Evolutionary conservation across 139 green algal genomes (phyloP).

Genomic region (Diplosphaera chodatii): DNA sequence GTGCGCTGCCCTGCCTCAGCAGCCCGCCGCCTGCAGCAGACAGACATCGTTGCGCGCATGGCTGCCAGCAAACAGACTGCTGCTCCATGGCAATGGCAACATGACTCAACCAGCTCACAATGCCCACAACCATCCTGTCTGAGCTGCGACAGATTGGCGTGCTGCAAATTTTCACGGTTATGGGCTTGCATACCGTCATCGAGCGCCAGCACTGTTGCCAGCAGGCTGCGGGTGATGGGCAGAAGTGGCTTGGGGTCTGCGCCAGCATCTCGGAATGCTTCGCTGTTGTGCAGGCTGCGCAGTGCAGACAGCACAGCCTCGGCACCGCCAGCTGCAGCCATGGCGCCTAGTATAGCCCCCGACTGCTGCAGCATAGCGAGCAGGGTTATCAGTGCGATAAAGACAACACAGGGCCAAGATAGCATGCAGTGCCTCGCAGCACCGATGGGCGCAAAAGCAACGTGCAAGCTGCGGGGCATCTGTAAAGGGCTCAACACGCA

Average conservation of each 20-base stretch:
- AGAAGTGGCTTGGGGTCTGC: constrained; percentile 14
- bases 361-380: not conserved
- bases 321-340: not conserved
- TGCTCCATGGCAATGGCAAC: too few species aligned
- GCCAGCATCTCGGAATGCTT: constrained; percentile 19
- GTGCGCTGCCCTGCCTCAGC: too few species aligned
- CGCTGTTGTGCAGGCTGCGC: not conserved
- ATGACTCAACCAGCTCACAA: too few species aligned
- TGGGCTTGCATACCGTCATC: not conserved
- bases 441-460: too few species aligned
- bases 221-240: constrained; percentile 38
- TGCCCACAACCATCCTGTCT: too few species aligned
- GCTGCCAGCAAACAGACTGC: too few species aligned
- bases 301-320: not conserved
- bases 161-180: not conserved
- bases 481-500: not conserved
- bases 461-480: too few species aligned
- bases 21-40: not conserved
- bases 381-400: not conserved
- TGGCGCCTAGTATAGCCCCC: not conserved
- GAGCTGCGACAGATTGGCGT: too few species aligned
- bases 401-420: too few species aligned
- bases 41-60: too few species aligned
- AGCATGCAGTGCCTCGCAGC: too few species aligned
- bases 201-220: constrained; percentile 21